Base-by-base conservation (phyloP, 2,329 filamentous ascomycete species). In the Eutypa lata region DNA sequence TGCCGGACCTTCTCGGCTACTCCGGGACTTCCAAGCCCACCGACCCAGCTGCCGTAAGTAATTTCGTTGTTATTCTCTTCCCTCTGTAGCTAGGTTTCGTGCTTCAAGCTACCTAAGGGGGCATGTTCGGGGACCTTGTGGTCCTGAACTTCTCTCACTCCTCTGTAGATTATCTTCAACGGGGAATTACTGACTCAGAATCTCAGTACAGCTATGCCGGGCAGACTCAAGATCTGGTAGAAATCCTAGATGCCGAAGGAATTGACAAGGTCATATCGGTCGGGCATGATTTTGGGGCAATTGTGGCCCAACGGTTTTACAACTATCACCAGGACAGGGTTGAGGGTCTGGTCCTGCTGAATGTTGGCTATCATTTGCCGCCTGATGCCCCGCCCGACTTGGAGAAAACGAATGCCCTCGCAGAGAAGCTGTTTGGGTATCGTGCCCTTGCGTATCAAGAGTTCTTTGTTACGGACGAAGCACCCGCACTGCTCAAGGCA, bases 241-340 rank as follows among this genome's bases (percentile, higher is more conserved):
- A 76, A 19, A 73, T 78, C 5, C 61, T 78, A 11, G 63, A 73
- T 52, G 56, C 61, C 5, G 73, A 77, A 57, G 52, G 62, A 2
- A 54, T 73, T 19, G 42, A 59, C 45, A 62, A 63, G 35, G 66
- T 69, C 28, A 67, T 79, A 50, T 68, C 73, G 3, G 65, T 79
- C 31, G 78, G 76, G 43, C 77, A 80, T 55, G 77, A 81, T 60
- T 80, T 76, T 76, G 78, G 78, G 38, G 70, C 71, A 16, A 54
- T 51, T 7, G 54, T 73, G 11, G 69, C 71, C 0, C 68, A 72
- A 50, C 68, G 75, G 14, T 53, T 77, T 14, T 76, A 73, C 57
- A 68, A 74, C 47, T 72, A 71, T 55, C 60, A 73, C 49, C 73
- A 70, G 0, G 61, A 71, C 2, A 68, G 73, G 13, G 71, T 76